A percentile compares a stretch with the other conserved stretches of the same genome.
Evolutionary conservation across 2,329 filamentous ascomycete species (phyloP).

Genomic region (Verticillium nubilum): DNA sequence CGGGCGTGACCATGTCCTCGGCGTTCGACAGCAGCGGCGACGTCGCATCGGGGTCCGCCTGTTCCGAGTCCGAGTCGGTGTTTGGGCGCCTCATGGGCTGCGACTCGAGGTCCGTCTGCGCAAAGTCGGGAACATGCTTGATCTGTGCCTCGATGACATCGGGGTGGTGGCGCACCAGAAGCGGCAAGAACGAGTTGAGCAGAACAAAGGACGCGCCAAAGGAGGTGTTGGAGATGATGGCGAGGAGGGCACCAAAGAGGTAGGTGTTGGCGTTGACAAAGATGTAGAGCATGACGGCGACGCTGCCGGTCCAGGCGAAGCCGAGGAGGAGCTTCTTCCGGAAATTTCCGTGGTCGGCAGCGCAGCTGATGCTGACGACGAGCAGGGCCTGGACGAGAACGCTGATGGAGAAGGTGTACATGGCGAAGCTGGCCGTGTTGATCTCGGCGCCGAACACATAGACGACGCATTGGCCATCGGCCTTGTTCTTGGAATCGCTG

Average conservation of each 20-base stretch:
- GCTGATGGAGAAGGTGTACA: slow-evolving; percentile 96
- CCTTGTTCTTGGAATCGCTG: slow-evolving; percentile 46
- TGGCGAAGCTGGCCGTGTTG: slow-evolving; percentile 94
- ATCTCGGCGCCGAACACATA: slow-evolving; percentile 77
- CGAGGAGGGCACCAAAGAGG: slow-evolving; percentile 73
- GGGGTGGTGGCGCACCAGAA: slow-evolving; percentile 84
- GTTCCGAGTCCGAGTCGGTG: slow-evolving; percentile 19
- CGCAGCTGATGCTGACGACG: slow-evolving; percentile 93
- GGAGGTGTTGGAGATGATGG: slow-evolving; percentile 87
- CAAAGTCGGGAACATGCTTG: slow-evolving; percentile 6
- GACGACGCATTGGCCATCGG: slow-evolving; percentile 70
- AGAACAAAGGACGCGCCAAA: slow-evolving; percentile 95
- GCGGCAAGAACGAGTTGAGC: slow-evolving; percentile 87
- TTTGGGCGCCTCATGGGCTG: slow-evolving; percentile 26
- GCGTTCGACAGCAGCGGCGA: slow-evolving; percentile 39
- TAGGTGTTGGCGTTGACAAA: slow-evolving; percentile 71
- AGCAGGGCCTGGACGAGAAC: slow-evolving; percentile 84
- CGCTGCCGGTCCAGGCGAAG: slow-evolving; percentile 80
- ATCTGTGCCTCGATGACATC: slow-evolving; percentile 24
- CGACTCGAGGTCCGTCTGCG: slow-evolving; percentile 28
- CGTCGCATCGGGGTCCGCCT: slow-evolving; percentile 33
- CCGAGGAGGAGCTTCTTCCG: slow-evolving; percentile 79
- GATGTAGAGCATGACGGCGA: slow-evolving; percentile 84
- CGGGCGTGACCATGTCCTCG: slow-evolving; percentile 20
- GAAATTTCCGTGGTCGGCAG: slow-evolving; percentile 89